These are phyloP conservation scores for Colletotrichum acutatum DNA, from an alignment of 2,329 filamentous ascomycete genomes.

Conservation along the genomic window DNA sequence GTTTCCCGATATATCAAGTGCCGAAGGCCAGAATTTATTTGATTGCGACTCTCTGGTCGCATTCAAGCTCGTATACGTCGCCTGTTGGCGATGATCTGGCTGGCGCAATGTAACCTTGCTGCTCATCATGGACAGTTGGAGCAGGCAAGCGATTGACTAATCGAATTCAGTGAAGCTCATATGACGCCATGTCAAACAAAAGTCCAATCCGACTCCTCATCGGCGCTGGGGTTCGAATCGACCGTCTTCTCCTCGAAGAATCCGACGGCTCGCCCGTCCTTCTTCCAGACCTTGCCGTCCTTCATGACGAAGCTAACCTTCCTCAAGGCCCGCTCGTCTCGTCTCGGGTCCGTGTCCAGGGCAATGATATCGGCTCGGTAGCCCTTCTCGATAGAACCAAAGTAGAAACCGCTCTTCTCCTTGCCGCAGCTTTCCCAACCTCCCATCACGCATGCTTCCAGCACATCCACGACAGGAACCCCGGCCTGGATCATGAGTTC, in stretches of 20 bases:
- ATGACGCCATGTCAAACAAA: constrained; percentile 30
- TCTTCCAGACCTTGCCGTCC: constrained; percentile 62
- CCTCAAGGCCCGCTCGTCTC: constrained; percentile 54
- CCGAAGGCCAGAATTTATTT: neutral
- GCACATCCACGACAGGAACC: constrained; percentile 59
- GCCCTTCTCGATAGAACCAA: constrained; percentile 62
- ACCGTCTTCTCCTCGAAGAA: constrained; percentile 7
- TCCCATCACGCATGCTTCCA: constrained; percentile 60
- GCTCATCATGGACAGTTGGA: neutral
- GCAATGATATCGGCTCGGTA: constrained; percentile 63
- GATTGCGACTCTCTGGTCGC: neutral
- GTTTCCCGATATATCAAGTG: neutral
- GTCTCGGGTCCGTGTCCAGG: constrained; percentile 54
- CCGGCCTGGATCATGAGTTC: constrained; percentile 65
- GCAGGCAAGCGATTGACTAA: neutral
- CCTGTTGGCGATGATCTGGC: neutral
- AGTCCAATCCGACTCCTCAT: constrained; percentile 33
- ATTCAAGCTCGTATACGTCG: neutral
- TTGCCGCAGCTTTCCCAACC: constrained; percentile 67
- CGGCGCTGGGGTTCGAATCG: neutral
- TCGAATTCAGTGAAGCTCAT: neutral
- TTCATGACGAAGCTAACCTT: constrained; percentile 68
- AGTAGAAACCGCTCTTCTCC: constrained; percentile 60
- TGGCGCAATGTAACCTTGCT: neutral
- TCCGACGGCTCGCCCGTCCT: constrained; percentile 38